Base-by-base conservation (phyloP, 2,329 filamentous ascomycete genomes). In the Elsinoe perseae region DNA sequence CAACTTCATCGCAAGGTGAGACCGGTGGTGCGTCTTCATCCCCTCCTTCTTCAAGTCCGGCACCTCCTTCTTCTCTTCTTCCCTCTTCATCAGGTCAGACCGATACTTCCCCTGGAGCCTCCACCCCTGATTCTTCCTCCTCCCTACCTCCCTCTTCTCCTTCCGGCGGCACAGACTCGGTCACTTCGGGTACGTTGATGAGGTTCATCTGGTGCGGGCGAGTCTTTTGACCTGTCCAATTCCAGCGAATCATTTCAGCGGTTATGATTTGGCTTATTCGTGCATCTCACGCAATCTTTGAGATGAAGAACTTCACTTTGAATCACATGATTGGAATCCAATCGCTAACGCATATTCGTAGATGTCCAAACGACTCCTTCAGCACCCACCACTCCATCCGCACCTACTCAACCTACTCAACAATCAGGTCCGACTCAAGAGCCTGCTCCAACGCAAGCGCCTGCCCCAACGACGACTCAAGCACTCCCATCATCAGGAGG, bases 1-100 rank as follows among this genome's bases (percentile, higher is more conserved):
- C 58, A 23, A 56, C 58, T 27, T 58, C 56, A 30, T 59, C 61
- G 48, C 48, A 52, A 62, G 61, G 59, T 62, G 58, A 56, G 58
- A 61, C 56, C 50, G 60, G 58, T 57, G 40, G 50, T 25, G 34
- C 56, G 25, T 50, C 48, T 21, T 36, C 40, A 25, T 44, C 58
- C n/a, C 44, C 42, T 60, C 55, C 56, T 36, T 55, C 59, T 36
- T 59, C 61, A 30, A 54, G 43, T 20, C 36, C 57, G 55, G 25
- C 60, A 40, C 50, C 61, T 52, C 57, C 59, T 50, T 60, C 60
- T 54, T 57, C 61, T n/a, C 14, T 52, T 25, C 12, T 36, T 25
- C 28, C 44, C 30, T 54, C 56, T 18, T 28, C 52, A 52, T 56
- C 57, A 50, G 52, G 46, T 54, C 40, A 53, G 38, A 30, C 52